Conservation (phyloP, 805 yeast species). For the Candida silvatica region DNA sequence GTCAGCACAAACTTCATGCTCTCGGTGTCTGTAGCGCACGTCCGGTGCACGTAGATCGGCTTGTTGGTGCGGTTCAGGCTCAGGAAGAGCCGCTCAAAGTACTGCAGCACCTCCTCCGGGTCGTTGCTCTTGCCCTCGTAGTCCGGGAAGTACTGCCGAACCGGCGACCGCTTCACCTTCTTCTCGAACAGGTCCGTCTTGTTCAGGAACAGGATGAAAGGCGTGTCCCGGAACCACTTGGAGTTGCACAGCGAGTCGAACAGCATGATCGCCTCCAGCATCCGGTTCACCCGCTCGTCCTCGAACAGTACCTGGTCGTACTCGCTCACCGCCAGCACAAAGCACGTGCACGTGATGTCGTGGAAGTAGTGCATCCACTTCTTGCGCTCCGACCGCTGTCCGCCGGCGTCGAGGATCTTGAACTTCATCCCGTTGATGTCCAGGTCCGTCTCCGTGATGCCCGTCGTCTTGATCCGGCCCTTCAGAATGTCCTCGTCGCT, state of each 20-base stretch:
- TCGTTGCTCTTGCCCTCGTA: constrained; percentile 59
- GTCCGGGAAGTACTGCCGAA: constrained; percentile 69
- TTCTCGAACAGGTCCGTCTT: constrained; percentile 75
- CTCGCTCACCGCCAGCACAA: constrained; percentile 84
- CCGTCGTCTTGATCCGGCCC: constrained; percentile 93
- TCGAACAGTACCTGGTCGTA: constrained; percentile 90
- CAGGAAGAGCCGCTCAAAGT: constrained; percentile 61
- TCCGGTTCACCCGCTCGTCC: constrained; percentile 80
- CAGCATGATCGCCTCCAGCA: constrained; percentile 81
- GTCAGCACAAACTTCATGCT: constrained; percentile 85
- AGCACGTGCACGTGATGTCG: constrained; percentile 78
- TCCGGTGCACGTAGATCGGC: constrained; percentile 84
- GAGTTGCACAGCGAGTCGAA: constrained; percentile 82
- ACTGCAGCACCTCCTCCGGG: constrained; percentile 58
- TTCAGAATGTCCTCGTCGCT: constrained; percentile 76
- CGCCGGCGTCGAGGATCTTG: constrained; percentile 91
- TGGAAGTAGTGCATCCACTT: constrained; percentile 96
- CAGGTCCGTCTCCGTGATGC: constrained; percentile 83
- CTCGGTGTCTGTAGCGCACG: constrained; percentile 91
- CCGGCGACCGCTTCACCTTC: constrained; percentile 59
- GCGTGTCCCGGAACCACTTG: constrained; percentile 75
- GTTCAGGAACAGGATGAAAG: constrained; percentile 83
- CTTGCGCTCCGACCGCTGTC: constrained; percentile 83
- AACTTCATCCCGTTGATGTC: constrained; percentile 55
- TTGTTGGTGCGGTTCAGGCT: constrained; percentile 53